Conservation (phyloP, 345 rosid species). For the Heritiera littoralis region DNA sequence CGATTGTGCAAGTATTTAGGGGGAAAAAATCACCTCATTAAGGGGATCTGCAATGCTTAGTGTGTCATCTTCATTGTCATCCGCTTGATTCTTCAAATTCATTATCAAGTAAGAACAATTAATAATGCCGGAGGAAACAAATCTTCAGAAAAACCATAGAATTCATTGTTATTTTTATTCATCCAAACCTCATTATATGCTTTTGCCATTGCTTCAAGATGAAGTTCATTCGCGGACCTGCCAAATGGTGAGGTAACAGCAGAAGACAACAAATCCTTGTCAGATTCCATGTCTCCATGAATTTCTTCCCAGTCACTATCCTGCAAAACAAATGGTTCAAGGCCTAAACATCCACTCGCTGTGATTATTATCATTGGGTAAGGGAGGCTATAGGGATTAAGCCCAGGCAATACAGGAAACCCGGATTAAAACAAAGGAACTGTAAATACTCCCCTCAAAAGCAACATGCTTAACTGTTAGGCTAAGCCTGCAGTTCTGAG, state of each 20-base stretch:
- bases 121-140: neutral
- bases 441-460: neutral
- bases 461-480: neutral
- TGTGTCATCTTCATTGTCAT: constrained; percentile 55
- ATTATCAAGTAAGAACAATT: constrained; percentile 15
- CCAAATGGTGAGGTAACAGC: constrained; percentile 46
- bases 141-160: neutral
- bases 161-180: neutral
- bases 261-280: constrained; percentile 47
- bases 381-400: neutral
- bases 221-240: constrained; percentile 60
- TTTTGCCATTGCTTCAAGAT: constrained; percentile 81
- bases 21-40: constrained; percentile 54
- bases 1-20: neutral
- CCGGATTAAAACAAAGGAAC: neutral
- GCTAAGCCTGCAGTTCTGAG: neutral
- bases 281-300: constrained; percentile 51
- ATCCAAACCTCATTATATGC: constrained; percentile 55
- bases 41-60: constrained; percentile 59
- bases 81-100: constrained; percentile 55
- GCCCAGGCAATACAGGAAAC: neutral
- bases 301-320: constrained; percentile 94
- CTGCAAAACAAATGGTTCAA: constrained; percentile 31
- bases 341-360: neutral
- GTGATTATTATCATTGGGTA: neutral